phyloP scores from a whole-genome alignment of 768 basidiomycete genomes.

The Terana coerulea region DNA sequence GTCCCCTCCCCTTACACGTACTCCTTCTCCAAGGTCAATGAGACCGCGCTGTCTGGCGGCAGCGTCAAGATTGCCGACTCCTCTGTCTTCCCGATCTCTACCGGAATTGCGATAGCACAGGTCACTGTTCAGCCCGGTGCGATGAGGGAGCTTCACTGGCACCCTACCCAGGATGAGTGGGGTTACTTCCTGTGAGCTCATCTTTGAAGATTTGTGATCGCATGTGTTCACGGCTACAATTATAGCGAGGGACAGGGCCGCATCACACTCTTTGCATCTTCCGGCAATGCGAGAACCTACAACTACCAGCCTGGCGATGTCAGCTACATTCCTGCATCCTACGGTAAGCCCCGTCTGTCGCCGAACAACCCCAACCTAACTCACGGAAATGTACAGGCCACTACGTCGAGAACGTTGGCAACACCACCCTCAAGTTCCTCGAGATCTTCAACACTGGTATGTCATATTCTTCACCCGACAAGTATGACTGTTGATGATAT shows the following conservation, averaged over 20 bases:
- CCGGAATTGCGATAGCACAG: conserved; percentile 49
- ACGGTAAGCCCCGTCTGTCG: conserved; percentile 32
- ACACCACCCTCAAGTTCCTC: conserved; percentile 49
- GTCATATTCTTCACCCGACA: neutral
- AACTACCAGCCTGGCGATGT: conserved; percentile 40
- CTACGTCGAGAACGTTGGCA: conserved; percentile 62
- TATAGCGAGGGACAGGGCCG: conserved; percentile 35
- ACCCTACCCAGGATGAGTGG: conserved; percentile 42
- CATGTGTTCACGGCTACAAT: conserved; percentile 5
- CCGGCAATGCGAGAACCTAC: conserved; percentile 34
- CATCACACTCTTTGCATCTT: conserved; percentile 36
- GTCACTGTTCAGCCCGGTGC: conserved; percentile 55
- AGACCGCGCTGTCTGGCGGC: conserved; percentile 44
- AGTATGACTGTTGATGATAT: neutral
- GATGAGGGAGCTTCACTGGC: conserved; percentile 57
- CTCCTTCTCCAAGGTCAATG: conserved; percentile 40
- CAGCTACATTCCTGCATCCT: conserved; percentile 51
- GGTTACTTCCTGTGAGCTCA: conserved; percentile 32
- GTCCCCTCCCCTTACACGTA: conserved; percentile 42
- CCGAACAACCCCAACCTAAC: neutral
- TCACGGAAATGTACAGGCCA: conserved; percentile 48
- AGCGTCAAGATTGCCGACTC: conserved; percentile 49
- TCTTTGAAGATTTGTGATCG: neutral
- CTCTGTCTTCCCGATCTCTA: conserved; percentile 44
- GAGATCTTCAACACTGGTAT: conserved; percentile 55